Evolutionary conservation across 116 monocot genomes (phyloP).

Genomic region (Trichopus zeylanicus): DNA sequence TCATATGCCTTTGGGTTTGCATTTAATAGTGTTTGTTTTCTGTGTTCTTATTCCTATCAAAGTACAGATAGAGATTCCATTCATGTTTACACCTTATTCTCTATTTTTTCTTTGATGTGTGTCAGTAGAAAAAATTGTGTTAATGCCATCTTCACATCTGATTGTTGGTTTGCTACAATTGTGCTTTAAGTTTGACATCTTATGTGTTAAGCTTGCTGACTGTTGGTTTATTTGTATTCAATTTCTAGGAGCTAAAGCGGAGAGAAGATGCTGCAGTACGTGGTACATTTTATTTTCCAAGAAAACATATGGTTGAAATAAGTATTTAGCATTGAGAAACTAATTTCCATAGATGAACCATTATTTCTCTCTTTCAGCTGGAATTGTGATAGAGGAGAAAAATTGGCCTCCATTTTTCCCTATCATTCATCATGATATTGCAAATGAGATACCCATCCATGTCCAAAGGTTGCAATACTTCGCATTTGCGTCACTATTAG

Average conservation of each 20-base stretch:
- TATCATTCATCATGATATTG: conserved; percentile 95
- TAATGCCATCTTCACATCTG: neutral
- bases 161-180: too few relatives aligned
- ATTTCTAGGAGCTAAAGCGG: conserved; percentile 72
- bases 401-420: conserved; percentile 96
- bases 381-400: conserved; percentile 84
- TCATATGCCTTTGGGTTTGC: too few relatives aligned
- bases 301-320: neutral
- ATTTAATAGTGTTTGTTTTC: too few relatives aligned
- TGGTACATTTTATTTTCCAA: conserved; percentile 25
- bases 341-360: neutral
- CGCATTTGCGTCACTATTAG: conserved; percentile 90
- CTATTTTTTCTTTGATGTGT: neutral
- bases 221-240: neutral
- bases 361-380: conserved; percentile 51
- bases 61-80: too few relatives aligned
- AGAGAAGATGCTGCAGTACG: conserved; percentile 87
- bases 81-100: neutral
- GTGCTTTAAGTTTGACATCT: neutral
- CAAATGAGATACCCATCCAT: conserved; percentile 91
- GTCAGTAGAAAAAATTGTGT: too few relatives aligned
- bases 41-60: neutral
- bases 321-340: neutral
- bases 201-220: neutral
- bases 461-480: conserved; percentile 84